Conservation (phyloP, 2,329 filamentous ascomycete species). For the Colletotrichum sp. region DNA sequence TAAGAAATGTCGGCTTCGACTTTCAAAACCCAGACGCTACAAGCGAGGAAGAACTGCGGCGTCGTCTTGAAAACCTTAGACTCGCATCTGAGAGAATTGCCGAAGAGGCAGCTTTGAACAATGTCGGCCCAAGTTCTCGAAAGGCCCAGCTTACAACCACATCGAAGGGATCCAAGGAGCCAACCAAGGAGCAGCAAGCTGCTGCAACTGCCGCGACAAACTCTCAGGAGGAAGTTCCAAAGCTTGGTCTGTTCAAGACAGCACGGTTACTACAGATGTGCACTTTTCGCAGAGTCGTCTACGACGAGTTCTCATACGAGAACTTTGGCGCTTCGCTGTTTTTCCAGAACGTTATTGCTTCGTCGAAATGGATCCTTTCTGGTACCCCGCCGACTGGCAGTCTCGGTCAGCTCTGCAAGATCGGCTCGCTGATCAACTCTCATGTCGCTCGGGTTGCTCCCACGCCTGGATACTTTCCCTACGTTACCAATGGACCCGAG, state of each 20-base stretch:
- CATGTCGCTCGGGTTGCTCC: constrained; percentile 43
- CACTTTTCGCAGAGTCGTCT: constrained; percentile 42
- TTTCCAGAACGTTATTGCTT: constrained; percentile 33
- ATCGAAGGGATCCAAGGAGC: neutral
- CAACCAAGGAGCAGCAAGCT: neutral
- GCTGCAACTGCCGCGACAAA: neutral
- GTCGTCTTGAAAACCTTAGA: neutral
- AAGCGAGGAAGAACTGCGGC: neutral
- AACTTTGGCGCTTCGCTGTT: constrained; percentile 35
- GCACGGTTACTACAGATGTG: constrained; percentile 38
- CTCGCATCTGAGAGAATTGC: neutral
- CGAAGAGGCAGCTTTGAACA: neutral
- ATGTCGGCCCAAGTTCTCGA: constrained; percentile 8
- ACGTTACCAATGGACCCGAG: constrained; percentile 37
- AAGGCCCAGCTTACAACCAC: constrained; percentile 1
- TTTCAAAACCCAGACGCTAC: neutral
- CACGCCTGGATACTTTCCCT: constrained; percentile 38
- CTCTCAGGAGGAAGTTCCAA: neutral
- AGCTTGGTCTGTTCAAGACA: constrained; percentile 9
- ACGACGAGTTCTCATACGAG: constrained; percentile 50
- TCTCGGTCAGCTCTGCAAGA: constrained; percentile 39
- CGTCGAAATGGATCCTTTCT: constrained; percentile 48
- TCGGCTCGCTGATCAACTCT: constrained; percentile 38
- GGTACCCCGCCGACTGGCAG: constrained; percentile 43
- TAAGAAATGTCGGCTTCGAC: neutral